These are phyloP conservation scores for Blastocystis sp. DNA, from an alignment of 352 stramenopile genomes.

Conservation along the genomic window DNA sequence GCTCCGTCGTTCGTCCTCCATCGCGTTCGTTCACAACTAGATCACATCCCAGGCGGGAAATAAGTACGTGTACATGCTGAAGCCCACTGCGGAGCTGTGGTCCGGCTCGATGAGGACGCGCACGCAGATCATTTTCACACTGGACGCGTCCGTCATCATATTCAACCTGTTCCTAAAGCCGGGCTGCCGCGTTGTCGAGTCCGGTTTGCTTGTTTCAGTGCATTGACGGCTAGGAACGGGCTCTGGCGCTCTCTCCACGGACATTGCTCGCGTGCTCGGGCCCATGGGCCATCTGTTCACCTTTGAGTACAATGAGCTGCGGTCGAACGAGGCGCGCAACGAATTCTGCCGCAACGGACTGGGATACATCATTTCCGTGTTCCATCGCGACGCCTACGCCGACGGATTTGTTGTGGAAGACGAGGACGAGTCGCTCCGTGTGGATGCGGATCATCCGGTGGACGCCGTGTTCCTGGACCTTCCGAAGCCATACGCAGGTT, in stretches of 20 bases:
- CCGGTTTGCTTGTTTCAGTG: conserved; percentile 82
- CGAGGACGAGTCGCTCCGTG: conserved; percentile 64
- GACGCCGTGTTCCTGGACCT: conserved; percentile 96
- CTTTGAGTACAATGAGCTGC: conserved; percentile 94
- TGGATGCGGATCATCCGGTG: conserved; percentile 71
- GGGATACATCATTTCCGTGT: conserved; percentile 83
- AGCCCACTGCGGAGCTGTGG: conserved; percentile 93
- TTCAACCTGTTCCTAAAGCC: conserved; percentile 73
- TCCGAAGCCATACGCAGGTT: conserved; percentile 86
- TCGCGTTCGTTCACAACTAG: conserved; percentile 68
- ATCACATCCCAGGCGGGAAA: conserved; percentile 72
- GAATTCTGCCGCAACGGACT: conserved; percentile 90
- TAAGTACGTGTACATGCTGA: conserved; percentile 88
- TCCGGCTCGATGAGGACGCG: conserved; percentile 83
- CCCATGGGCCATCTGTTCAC: conserved; percentile 88
- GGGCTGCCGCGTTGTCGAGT: conserved; percentile 81
- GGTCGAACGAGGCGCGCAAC: conserved; percentile 83
- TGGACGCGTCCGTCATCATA: conserved; percentile 85
- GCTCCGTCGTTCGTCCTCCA: conserved; percentile 75
- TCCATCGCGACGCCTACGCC: conserved; percentile 89
- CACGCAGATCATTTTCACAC: conserved; percentile 94
- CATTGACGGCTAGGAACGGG: conserved; percentile 76
- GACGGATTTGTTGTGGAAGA: conserved; percentile 75
- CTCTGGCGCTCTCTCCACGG: conserved; percentile 81
- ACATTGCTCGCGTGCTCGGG: conserved; percentile 81